Evolutionary conservation across 192 early-diverging fungal genomes (phyloP).

Genomic region (Cladochytrium replicatum): DNA sequence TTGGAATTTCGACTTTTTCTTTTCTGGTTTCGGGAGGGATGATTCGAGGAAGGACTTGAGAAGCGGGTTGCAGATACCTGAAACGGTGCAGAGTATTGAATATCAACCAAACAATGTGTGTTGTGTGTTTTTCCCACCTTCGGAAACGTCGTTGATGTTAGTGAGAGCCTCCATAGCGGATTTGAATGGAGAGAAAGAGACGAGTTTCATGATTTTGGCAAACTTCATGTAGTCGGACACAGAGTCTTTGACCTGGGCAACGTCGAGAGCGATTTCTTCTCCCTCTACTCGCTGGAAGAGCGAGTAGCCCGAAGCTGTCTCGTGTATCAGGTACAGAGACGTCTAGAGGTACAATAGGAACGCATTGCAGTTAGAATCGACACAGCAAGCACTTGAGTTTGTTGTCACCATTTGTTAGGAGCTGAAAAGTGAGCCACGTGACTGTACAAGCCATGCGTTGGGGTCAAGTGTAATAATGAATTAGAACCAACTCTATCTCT

Average conservation of each 20-base stretch:
- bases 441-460: no score
- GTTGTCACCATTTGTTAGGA: no score
- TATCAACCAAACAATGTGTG: slow-evolving; percentile 5
- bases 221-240: slow-evolving; percentile 82
- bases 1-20: slow-evolving; percentile 55
- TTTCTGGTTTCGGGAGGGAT: slow-evolving; percentile 75
- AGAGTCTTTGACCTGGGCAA: slow-evolving; percentile 75
- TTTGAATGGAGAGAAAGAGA: slow-evolving; percentile 95
- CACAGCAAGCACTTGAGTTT: no score
- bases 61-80: slow-evolving; percentile 75
- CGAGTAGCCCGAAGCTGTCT: slow-evolving; percentile 93
- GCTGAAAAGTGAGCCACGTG: no score
- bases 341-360: neutral
- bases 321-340: slow-evolving; percentile 62
- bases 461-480: no score
- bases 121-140: slow-evolving; percentile 78
- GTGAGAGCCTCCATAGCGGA: slow-evolving; percentile 93
- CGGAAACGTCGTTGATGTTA: slow-evolving; percentile 96
- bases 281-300: slow-evolving; percentile 88
- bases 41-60: slow-evolving; percentile 92
- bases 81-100: neutral
- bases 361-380: no score
- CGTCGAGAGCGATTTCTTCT: slow-evolving; percentile 92
- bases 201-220: slow-evolving; percentile 80
- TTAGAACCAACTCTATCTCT: no score